Base-by-base conservation (phyloP, 2,329 filamentous ascomycete genomes). In the Pseudogymnoascus pannorum region DNA sequence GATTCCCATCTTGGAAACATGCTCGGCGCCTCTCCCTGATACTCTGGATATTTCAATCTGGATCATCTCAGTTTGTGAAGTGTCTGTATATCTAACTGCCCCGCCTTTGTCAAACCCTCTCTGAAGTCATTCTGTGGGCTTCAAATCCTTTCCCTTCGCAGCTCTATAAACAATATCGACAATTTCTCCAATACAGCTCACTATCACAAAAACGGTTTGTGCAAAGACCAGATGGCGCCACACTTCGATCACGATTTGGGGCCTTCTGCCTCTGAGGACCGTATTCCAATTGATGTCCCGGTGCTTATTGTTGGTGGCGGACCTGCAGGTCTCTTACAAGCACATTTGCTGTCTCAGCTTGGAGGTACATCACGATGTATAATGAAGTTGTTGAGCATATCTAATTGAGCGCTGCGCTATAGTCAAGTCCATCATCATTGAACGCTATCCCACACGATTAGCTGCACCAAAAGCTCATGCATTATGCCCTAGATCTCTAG, bases 291-390 rank as follows among this genome's bases (percentile, higher is more conserved):
- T 24, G 64, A 71, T 11, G 66, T 73, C 5, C 71, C 72, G 16
- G 72, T 75, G n/a, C 65, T 76, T 8, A 72, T 75, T 35, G 65
- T 74, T 33, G 72, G 73, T 20, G 74, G 73, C 4, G 73, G 74
- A 1, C 72, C 73, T 20, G 71, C 69, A 18, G 73, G 74, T n/a
- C 66, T 75, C 7, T 63, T 75, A 2, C 67, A 72, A 4, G 71
- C 72, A 3, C 71, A 70, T 59, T 68, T 75, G 61, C 65, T 75
- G 2, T 69, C 69, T 5, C 67, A 70, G 44, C 64, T 74, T 11
- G 67, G 68, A 64, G 68, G 70, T 71, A 63, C 59, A 42, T 29
- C 8, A n/a, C 3, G n/a, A n/a, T 29, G 14, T 18, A 59, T n/a
- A 33, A 33, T 33, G 31, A 33, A 44, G 36, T 57, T 63, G 63